Base-by-base conservation (phyloP, 768 basidiomycete species). In the Russula sp. region DNA sequence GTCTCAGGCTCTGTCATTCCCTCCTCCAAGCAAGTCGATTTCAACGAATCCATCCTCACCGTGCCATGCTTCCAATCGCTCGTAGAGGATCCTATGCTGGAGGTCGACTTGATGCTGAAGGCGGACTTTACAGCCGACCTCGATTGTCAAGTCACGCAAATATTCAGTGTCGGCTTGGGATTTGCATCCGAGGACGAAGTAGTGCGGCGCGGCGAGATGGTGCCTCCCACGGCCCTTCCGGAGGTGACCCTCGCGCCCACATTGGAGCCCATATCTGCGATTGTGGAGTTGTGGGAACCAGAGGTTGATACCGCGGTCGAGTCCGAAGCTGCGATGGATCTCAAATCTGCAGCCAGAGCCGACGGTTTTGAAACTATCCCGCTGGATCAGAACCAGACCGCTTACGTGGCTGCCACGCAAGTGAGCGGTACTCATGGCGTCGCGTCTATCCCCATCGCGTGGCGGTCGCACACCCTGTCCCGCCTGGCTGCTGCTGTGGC, bases 241-340 rank as follows among this genome's bases (percentile, higher is more conserved):
- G 53, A 35, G 10, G 34, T 10, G 22, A 55, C 34, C 2, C 27
- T 50, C 48, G 40, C 32, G 3, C 18, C 45, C 13, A 47, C 32
- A 7, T 3, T 45, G 52, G 63, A 60, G 48, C 42, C 58, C 8
- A 51, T 64, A 58, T 60, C 63, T 2, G 63, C 47, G 4, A 16
- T 44, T 20, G 63, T 60, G 20, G 63, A 45, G 48, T 55, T 34
- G 58, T 50, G n/a, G 47, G 40, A 51, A 31, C 54, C 57, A 6
- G 39, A 16, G 22, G 34, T 5, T 39, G 27, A 55, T 6, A 4
- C 53, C 7, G n/a, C 34, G 3, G 10, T n/a, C 53, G 32, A 55
- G 48, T 55, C 39, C 11, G 14, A 20, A n/a, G 11, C 47, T 18
- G 4, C 47, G 35, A 32, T n/a, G 34, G 34, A 47, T 2, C 6